Conservation (phyloP, 2,329 filamentous ascomycete genomes). For the Zalaria sp. region DNA sequence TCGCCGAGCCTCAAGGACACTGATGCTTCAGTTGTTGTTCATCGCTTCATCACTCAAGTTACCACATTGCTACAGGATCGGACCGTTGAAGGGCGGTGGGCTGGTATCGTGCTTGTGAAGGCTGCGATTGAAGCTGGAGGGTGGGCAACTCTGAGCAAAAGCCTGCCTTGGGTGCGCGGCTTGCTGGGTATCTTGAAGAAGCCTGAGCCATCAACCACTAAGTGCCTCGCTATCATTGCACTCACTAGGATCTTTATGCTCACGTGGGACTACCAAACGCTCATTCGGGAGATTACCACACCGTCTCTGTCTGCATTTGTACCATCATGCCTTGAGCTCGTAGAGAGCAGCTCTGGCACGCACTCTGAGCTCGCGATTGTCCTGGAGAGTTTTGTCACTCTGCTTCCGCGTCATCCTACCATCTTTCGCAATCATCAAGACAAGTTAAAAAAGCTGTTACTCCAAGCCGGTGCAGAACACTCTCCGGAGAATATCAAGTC, state of each 20-base stretch:
- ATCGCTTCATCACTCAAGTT: slow-evolving; percentile 69
- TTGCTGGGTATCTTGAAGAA: slow-evolving; percentile 67
- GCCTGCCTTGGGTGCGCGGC: slow-evolving; percentile 63
- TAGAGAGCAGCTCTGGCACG: slow-evolving; percentile 22
- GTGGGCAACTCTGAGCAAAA: slow-evolving; percentile 63
- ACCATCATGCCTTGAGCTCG: slow-evolving; percentile 55
- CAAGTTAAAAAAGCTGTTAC: slow-evolving; percentile 49
- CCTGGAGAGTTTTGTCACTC: slow-evolving; percentile 53
- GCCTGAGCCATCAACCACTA: slow-evolving; percentile 59
- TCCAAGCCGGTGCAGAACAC: neutral
- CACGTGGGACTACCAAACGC: slow-evolving; percentile 66
- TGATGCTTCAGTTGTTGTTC: slow-evolving; percentile 56
- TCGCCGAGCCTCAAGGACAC: slow-evolving; percentile 43
- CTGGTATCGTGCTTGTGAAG: slow-evolving; percentile 67
- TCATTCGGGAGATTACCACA: slow-evolving; percentile 77
- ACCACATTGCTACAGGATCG: slow-evolving; percentile 66
- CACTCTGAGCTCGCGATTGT: slow-evolving; percentile 42
- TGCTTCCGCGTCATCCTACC: slow-evolving; percentile 70
- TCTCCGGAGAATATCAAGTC: neutral
- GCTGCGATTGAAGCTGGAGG: slow-evolving; percentile 69
- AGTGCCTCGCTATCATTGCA: slow-evolving; percentile 62
- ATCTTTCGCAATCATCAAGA: slow-evolving; percentile 64
- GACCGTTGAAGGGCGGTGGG: slow-evolving; percentile 59
- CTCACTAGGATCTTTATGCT: slow-evolving; percentile 73
- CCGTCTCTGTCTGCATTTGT: slow-evolving; percentile 65